Evolutionary conservation across 345 rosid species (phyloP).

Genomic region (Euphorbia lathyris): DNA sequence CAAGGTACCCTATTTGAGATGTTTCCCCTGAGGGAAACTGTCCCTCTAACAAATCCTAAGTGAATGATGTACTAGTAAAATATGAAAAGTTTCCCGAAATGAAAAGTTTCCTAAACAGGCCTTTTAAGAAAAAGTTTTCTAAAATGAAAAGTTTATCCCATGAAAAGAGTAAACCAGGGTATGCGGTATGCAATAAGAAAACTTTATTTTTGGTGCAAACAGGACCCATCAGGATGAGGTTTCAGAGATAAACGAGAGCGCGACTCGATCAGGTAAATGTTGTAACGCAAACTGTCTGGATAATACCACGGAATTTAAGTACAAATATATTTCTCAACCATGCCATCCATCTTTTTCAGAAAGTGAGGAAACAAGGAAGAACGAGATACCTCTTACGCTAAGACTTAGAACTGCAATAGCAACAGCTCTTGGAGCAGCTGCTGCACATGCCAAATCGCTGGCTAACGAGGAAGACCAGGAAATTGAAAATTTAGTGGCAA

Average conservation of each 20-base stretch:
- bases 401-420: slow-evolving; percentile 71
- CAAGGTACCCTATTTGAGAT: no score
- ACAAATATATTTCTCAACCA: background rate
- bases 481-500: slow-evolving; percentile 58
- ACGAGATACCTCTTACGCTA: slow-evolving; percentile 55
- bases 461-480: slow-evolving; percentile 87
- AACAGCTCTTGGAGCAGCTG: slow-evolving; percentile 76
- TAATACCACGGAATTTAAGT: background rate
- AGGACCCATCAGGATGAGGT: slow-evolving; percentile 37
- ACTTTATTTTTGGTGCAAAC: no score
- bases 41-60: no score
- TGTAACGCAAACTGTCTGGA: background rate
- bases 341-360: slow-evolving; percentile 35
- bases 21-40: no score
- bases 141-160: no score
- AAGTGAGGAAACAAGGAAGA: slow-evolving; percentile 33
- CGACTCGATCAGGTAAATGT: slow-evolving; percentile 37
- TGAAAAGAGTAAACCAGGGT: no score
- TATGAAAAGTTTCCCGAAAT: no score
- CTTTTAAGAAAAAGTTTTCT: no score
- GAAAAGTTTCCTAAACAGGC: no score
- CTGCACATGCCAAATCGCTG: slow-evolving; percentile 75
- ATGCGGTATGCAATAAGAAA: no score
- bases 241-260: slow-evolving; percentile 37
- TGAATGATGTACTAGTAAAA: no score